These are phyloP conservation scores for Xylariaceae sp. DNA, from an alignment of 2,329 filamentous ascomycete species.

Conservation along the genomic window DNA sequence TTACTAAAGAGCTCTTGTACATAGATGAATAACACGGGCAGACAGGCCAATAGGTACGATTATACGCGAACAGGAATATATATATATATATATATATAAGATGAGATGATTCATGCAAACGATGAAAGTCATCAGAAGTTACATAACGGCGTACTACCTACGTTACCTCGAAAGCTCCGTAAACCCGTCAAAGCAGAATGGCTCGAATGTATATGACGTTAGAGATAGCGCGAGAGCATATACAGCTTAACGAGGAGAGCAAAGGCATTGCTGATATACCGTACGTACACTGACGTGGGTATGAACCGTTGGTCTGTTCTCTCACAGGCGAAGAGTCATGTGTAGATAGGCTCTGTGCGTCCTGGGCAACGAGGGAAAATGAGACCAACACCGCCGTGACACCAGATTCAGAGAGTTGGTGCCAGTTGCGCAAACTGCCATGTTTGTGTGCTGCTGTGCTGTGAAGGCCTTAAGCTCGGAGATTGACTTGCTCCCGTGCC, in stretches of 20 bases:
- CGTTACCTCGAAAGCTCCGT: not conserved
- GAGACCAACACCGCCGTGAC: not conserved
- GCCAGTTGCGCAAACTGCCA: constrained; percentile 9
- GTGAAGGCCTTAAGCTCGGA: constrained; percentile 17
- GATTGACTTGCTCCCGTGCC: constrained; percentile 14
- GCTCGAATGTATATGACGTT: not conserved
- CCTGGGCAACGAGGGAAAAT: not conserved
- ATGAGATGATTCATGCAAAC: not conserved
- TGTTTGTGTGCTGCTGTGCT: constrained; percentile 10
- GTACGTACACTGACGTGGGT: not conserved
- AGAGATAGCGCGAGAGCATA: no score
- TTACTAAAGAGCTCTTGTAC: not conserved
- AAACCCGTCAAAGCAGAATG: not conserved
- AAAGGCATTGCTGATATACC: not conserved
- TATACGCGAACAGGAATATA: no score
- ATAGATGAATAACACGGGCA: no score
- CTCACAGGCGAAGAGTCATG: not conserved
- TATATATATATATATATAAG: no score
- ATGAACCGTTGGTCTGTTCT: not conserved
- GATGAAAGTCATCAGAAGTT: no score
- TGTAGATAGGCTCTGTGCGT: not conserved
- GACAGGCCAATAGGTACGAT: no score
- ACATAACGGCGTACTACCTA: not conserved
- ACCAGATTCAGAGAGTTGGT: constrained; percentile 10
- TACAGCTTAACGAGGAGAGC: not conserved